Evolutionary conservation across 441 rosid genomes (phyloP).

Genomic region (Populus hybrid): DNA sequence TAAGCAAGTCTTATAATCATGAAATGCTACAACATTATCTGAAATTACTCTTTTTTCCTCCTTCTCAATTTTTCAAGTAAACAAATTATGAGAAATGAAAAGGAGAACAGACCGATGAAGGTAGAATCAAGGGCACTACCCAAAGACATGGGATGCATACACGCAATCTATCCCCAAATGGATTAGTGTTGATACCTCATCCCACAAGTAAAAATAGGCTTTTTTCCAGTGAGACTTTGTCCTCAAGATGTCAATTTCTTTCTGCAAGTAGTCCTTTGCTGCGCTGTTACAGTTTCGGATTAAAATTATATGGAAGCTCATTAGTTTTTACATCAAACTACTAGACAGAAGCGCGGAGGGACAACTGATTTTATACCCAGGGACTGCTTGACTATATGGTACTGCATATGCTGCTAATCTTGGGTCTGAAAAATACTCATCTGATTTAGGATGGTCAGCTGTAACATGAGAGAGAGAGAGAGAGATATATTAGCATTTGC

Average conservation of each 20-base stretch:
- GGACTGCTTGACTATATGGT: constrained; percentile 58
- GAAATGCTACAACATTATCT: neutral
- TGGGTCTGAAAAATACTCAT: constrained; percentile 78
- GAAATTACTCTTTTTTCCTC: neutral
- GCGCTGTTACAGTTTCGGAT: constrained; percentile 57
- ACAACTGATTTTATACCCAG: constrained; percentile 49
- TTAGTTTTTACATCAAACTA: constrained; percentile 34
- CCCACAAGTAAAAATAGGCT: constrained; percentile 94
- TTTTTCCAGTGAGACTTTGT: constrained; percentile 89
- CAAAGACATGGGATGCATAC: neutral
- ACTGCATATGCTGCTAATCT: constrained; percentile 95
- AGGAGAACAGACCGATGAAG: neutral
- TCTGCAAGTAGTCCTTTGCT: constrained; percentile 68
- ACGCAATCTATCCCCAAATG: neutral
- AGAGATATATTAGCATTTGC: constrained; percentile 6
- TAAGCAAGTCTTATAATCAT: neutral
- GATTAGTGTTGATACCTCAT: constrained; percentile 54
- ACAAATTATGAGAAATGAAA: neutral
- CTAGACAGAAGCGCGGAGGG: constrained; percentile 29
- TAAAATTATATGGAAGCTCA: constrained; percentile 27
- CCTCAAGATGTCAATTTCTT: constrained; percentile 82
- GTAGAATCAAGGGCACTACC: too few species aligned
- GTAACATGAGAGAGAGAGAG: constrained; percentile 24
- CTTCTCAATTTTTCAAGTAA: neutral
- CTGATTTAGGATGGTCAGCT: constrained; percentile 89